phyloP scores from a whole-genome alignment of 73 alveolate genomes.

The Tetrahymena thermophila region DNA sequence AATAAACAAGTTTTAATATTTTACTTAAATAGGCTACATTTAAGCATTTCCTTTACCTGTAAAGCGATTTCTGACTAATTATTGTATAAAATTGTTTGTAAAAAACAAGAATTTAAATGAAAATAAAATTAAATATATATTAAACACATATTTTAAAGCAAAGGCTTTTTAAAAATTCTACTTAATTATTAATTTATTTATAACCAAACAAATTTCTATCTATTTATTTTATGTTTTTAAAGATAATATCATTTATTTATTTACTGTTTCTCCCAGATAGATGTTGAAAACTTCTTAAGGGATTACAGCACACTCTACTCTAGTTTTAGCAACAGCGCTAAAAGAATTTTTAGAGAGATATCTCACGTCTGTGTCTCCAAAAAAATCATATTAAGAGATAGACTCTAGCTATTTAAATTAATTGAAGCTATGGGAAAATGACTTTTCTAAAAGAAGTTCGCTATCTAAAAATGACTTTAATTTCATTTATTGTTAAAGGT shows the following conservation, averaged over 20 bases:
- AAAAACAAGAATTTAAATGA: too few species aligned
- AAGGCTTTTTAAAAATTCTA: background rate
- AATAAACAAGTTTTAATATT: too few species aligned
- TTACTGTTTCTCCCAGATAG: background rate
- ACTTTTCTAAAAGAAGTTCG: background rate
- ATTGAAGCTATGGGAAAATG: background rate
- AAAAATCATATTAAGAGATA: background rate
- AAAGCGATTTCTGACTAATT: background rate
- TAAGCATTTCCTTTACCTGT: background rate
- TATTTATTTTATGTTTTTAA: background rate
- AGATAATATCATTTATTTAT: background rate
- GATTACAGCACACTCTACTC: background rate
- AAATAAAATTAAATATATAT: too few species aligned
- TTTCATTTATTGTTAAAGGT: background rate
- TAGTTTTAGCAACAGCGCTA: background rate
- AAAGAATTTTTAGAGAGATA: background rate
- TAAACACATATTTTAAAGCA: too few species aligned
- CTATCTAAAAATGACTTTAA: background rate
- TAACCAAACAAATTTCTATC: background rate
- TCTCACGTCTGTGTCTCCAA: background rate
- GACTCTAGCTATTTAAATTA: background rate
- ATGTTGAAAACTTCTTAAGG: background rate
- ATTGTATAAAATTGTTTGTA: too few species aligned
- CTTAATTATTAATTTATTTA: background rate
- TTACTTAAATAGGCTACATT: background rate